A percentile compares a stretch with the other conserved stretches of the same genome.
Conservation (phyloP, 2,329 filamentous ascomycete genomes). For the Pseudomassariella vexata region DNA sequence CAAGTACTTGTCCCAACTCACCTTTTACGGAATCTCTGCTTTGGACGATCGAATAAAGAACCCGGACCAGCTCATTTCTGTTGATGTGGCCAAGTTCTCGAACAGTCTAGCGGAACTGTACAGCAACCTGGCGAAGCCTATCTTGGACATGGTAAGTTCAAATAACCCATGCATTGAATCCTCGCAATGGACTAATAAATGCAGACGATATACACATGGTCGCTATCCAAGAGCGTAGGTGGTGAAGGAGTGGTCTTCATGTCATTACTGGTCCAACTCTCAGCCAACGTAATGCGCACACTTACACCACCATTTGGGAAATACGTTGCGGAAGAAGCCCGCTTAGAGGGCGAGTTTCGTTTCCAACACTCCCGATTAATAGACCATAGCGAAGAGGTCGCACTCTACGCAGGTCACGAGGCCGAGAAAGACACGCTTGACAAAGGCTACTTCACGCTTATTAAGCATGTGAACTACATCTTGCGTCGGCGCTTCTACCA, state of each 20-base stretch:
- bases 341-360: conserved; percentile 90
- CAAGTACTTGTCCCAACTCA: conserved; percentile 94
- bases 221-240: conserved; percentile 88
- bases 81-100: conserved; percentile 94
- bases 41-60: conserved; percentile 98
- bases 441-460: conserved; percentile 97
- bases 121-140: conserved; percentile 90
- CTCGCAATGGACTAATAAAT: no score
- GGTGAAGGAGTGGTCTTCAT: conserved; percentile 94
- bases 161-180: conserved; percentile 15
- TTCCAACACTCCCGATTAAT: conserved; percentile 93
- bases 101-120: conserved; percentile 93
- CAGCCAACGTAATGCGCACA: conserved; percentile 86
- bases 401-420: conserved; percentile 84
- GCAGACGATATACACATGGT: conserved; percentile 85
- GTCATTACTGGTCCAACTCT: conserved; percentile 88
- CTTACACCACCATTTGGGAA: conserved; percentile 94
- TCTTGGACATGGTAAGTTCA: conserved; percentile 73
- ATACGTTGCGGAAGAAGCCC: conserved; percentile 94
- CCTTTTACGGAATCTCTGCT: conserved; percentile 92
- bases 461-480: conserved; percentile 98
- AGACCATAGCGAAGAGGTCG: conserved; percentile 92
- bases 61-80: conserved; percentile 92
- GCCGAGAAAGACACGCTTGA: conserved; percentile 95
- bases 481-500: conserved; percentile 87